phyloP scores from a whole-genome alignment of 495 filamentous ascomycete species.

The Podospora pseudoanserina region DNA sequence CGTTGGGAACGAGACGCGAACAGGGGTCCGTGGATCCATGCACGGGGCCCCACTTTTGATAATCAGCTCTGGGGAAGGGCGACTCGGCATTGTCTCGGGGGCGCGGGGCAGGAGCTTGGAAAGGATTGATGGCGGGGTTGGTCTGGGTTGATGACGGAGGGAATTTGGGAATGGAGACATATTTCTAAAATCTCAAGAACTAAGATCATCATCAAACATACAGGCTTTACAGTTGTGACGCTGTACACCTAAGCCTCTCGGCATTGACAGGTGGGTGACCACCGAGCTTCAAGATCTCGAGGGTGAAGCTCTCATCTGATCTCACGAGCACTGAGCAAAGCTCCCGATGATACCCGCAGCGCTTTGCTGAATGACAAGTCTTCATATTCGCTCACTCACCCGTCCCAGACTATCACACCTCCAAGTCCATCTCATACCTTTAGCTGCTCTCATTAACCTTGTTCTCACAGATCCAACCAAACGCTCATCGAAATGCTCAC shows the following conservation, averaged over 20 bases:
- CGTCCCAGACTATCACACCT: background rate
- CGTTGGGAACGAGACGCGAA: background rate
- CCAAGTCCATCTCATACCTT: background rate
- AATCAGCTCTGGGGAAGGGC: background rate
- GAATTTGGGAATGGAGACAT: background rate
- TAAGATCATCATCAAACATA: too few species aligned
- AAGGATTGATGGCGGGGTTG: background rate
- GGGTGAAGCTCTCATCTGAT: background rate
- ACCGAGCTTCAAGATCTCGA: background rate
- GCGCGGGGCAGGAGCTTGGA: background rate
- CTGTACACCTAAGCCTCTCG: background rate
- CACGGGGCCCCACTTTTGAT: background rate
- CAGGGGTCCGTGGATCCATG: background rate
- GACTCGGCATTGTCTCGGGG: background rate
- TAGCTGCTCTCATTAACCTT: background rate
- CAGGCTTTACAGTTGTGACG: too few species aligned
- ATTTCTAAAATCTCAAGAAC: background rate
- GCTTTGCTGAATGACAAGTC: background rate
- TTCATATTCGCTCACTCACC: background rate
- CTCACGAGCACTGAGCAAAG: background rate
- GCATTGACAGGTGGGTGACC: background rate
- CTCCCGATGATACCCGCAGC: constrained; percentile 1
- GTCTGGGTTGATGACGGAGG: background rate
- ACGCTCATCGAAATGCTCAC: constrained; percentile 39
- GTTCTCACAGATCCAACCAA: background rate